A percentile compares a stretch with the other conserved stretches of the same genome.
Evolutionary conservation across 2,329 filamentous ascomycete species (phyloP).

Genomic region (Karstenula rhodostoma): DNA sequence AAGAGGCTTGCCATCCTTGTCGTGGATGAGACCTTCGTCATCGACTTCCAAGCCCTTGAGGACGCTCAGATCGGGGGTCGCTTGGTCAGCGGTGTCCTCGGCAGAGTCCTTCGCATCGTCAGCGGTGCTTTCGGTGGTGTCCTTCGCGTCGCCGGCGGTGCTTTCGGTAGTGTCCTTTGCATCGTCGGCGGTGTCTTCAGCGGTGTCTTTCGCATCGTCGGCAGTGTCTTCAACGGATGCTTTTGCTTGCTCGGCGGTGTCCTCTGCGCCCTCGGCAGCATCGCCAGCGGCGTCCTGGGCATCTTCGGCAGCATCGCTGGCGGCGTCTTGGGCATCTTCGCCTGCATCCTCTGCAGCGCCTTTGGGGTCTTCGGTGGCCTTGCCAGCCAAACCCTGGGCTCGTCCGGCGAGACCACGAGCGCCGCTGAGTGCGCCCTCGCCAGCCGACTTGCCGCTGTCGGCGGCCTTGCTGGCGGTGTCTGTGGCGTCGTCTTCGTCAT

Average conservation of each 20-base stretch:
- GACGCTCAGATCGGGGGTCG: slow-evolving; percentile 54
- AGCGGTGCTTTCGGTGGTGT: slow-evolving; percentile 17
- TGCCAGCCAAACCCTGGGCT: slow-evolving; percentile 56
- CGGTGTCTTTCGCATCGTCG: neutral
- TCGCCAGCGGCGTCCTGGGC: slow-evolving; percentile 33
- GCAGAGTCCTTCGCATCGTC: slow-evolving; percentile 26
- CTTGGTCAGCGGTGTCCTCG: neutral
- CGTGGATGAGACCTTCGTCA: slow-evolving; percentile 62
- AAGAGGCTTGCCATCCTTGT: slow-evolving; percentile 59
- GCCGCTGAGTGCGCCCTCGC: slow-evolving; percentile 52
- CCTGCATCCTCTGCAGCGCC: slow-evolving; percentile 49
- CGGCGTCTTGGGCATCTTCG: slow-evolving; percentile 43
- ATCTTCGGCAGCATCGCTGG: slow-evolving; percentile 36
- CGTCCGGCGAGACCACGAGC: slow-evolving; percentile 58
- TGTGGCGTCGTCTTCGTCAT: slow-evolving; percentile 53
- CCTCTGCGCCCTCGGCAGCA: slow-evolving; percentile 36
- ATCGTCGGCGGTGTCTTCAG: neutral
- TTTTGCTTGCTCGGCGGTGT: slow-evolving; percentile 36
- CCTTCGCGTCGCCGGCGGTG: neutral
- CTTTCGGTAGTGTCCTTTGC: slow-evolving; percentile 27
- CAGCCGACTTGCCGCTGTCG: slow-evolving; percentile 45
- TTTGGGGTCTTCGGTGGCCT: slow-evolving; percentile 50
- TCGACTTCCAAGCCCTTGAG: slow-evolving; percentile 62
- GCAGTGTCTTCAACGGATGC: neutral
- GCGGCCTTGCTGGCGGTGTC: slow-evolving; percentile 46